Evolutionary conservation across 116 monocot genomes (phyloP).

Genomic region (Iris pallida): DNA sequence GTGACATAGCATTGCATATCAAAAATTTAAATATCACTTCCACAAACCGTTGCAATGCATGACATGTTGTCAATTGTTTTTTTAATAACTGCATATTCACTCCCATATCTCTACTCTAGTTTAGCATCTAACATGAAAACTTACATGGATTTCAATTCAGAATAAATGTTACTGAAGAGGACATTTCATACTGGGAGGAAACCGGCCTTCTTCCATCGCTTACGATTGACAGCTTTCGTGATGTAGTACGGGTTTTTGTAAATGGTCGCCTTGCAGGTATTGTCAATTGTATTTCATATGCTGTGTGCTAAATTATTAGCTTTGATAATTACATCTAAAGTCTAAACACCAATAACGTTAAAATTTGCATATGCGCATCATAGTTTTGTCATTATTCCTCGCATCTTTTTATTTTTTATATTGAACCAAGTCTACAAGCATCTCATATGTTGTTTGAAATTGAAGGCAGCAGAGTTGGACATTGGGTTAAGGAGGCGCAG

Average conservation of each 20-base stretch:
- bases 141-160: conserved; percentile 30
- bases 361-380: not conserved
- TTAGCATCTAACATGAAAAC: not conserved
- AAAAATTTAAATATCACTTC: no score
- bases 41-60: no score
- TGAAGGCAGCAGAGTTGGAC: conserved; percentile 73
- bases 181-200: conserved; percentile 59
- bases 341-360: no score
- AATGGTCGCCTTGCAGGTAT: conserved; percentile 85
- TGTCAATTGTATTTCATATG: not conserved
- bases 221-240: conserved; percentile 59
- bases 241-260: conserved; percentile 72
- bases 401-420: not conserved
- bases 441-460: conserved; percentile 21
- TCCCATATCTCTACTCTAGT: not conserved
- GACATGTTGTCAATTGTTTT: no score
- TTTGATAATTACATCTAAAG: no score
- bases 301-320: not conserved
- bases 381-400: not conserved
- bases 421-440: not conserved
- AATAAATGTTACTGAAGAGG: conserved; percentile 63
- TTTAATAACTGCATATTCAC: not conserved
- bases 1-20: no score
- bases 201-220: conserved; percentile 45
- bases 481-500: conserved; percentile 64